Evolutionary conservation across 345 rosid species (phyloP).

Genomic region (Mangifera indica): DNA sequence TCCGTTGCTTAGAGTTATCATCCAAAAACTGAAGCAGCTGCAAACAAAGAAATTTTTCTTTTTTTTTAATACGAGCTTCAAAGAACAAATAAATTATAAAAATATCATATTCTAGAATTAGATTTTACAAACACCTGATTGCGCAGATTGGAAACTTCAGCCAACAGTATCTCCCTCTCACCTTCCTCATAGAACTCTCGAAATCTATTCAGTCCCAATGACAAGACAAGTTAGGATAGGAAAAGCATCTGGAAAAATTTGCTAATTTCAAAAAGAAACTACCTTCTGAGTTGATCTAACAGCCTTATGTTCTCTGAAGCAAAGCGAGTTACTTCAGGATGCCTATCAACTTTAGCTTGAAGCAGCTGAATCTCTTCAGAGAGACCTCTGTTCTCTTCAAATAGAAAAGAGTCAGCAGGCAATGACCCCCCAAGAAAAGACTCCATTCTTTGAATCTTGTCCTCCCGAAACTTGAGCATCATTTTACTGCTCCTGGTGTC

Average conservation of each 20-base stretch:
- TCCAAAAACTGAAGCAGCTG: constrained; percentile 68
- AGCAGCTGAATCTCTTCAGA: constrained; percentile 81
- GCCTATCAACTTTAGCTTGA: constrained; percentile 81
- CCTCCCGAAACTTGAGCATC: constrained; percentile 95
- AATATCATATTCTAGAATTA: constrained; percentile 9
- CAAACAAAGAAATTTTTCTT: constrained; percentile 2
- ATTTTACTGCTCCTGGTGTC: constrained; percentile 89
- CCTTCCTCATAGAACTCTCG: constrained; percentile 98
- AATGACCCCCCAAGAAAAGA: constrained; percentile 62
- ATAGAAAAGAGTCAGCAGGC: constrained; percentile 59
- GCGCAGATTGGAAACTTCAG: constrained; percentile 65
- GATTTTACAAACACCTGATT: constrained; percentile 59
- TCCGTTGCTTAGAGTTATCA: constrained; percentile 45
- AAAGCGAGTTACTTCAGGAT: constrained; percentile 94
- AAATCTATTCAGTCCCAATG: constrained; percentile 48
- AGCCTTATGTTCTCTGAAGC: constrained; percentile 94
- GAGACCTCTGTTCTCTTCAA: constrained; percentile 70
- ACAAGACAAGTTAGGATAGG: constrained; percentile 12
- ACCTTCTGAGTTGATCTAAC: constrained; percentile 88
- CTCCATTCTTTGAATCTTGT: constrained; percentile 91
- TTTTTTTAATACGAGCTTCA: constrained; percentile 7
- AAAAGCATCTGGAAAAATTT: background rate
- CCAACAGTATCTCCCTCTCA: constrained; percentile 76
- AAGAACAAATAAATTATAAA: constrained; percentile 14
- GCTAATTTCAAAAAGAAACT: constrained; percentile 17